Evolutionary conservation across 768 basidiomycete genomes (phyloP), one percentile per base, ranked within the genome.

Genomic region (Mycena indigotica): DNA sequence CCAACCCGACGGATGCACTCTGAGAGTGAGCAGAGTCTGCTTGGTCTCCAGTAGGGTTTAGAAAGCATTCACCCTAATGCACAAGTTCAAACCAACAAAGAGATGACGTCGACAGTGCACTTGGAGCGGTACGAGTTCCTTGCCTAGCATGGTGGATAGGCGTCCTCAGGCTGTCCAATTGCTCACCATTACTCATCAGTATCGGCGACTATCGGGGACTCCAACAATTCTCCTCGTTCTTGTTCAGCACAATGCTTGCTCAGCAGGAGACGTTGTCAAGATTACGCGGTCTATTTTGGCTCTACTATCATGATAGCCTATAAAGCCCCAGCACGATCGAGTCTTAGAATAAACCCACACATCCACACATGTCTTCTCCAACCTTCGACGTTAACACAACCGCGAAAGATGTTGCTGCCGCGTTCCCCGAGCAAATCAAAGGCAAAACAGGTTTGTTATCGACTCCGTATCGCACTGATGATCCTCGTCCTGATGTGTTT

Each of bases 371-470:
- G 46, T 48, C 46, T 28, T 48, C 28, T 26, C 46, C 46, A n/a
- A 48, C 5, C 25, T 48, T 46, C 53, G 25, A 29, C 51, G 8
- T 35, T 30, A 39, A 26, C 23, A 35, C 24, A 4, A 56, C 55
- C 19, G 55, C 55, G 16, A 41, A 50, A 15, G 55, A 56, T 3
- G 55, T 51, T 19, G 55, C 55, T 17, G 25, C 46, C 12, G 3
- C 49, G n/a, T 51, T 56, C 38, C 16, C 48, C 2, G 19, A 51
- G 10, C 29, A 56, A 10, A 56, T 56, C 26, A 38, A 28, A 28
- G 55, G 55, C 30, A 56, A 56, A 29, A 56, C 48, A 19, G 55
- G 55, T 50, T 28, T 16, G 50, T 51, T 28, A 13, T 4, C 12
- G 4, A 10, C 6, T 40, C 26, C 23, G 4, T 16, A 5, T 1